Evolutionary conservation across 2,329 filamentous ascomycete species (phyloP).

Genomic region (Ceratocystis smalleyi): DNA sequence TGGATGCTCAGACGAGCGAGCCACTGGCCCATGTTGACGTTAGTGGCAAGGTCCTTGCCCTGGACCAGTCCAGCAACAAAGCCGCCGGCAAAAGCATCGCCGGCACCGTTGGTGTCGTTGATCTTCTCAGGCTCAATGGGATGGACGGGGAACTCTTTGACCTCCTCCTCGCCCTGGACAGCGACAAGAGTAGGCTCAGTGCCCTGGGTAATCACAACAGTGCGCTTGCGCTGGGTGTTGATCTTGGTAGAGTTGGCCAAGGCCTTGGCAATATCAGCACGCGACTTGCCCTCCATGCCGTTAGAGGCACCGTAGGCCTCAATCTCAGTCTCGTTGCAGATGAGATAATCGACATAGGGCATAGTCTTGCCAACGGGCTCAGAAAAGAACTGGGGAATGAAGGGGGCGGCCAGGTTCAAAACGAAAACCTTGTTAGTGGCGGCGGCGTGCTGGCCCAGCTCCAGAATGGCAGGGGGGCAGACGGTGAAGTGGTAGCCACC

Average conservation of each 20-base stretch:
- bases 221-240: conserved; percentile 68
- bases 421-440: conserved; percentile 80
- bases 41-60: conserved; percentile 62
- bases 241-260: conserved; percentile 84
- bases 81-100: conserved; percentile 91
- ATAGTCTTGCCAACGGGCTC: conserved; percentile 73
- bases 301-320: conserved; percentile 74
- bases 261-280: conserved; percentile 70
- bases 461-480: conserved; percentile 76
- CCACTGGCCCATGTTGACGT: conserved; percentile 91
- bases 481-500: conserved; percentile 97
- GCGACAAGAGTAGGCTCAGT: conserved; percentile 81
- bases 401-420: conserved; percentile 84
- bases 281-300: conserved; percentile 55
- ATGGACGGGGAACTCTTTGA: conserved; percentile 69
- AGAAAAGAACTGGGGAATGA: conserved; percentile 97
- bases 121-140: conserved; percentile 63
- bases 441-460: conserved; percentile 79
- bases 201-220: conserved; percentile 88
- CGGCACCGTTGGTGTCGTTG: conserved; percentile 91
- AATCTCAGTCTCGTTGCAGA: conserved; percentile 95
- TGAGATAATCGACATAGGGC: conserved; percentile 88
- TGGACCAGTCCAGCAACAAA: conserved; percentile 80
- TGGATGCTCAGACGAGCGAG: conserved; percentile 84
- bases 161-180: conserved; percentile 50